Base-by-base conservation (phyloP, 208 protist genomes). In the Crithidia thermophila region DNA sequence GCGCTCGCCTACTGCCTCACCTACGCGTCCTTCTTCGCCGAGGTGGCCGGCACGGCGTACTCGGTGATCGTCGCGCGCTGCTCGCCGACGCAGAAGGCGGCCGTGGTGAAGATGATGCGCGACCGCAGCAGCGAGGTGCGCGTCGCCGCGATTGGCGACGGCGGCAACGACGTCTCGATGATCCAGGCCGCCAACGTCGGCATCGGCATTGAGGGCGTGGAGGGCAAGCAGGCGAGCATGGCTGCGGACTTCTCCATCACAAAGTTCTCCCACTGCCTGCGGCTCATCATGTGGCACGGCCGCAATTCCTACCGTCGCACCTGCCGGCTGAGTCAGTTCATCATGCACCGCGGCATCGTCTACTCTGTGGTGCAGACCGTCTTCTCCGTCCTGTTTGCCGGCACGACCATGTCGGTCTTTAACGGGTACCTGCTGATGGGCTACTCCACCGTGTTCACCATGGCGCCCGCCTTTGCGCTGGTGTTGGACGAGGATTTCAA, bases 121-220 rank as follows among this genome's bases (percentile, higher is more conserved):
- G 79, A 89, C 56, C 73, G 72, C 21, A 43, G 42, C 23, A 46
- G 56, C 42, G 75, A 37, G 6, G 79, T 88, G 27, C 85, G 94
- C 36, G 94, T 93, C 50, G 81, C 92, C 30, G 98, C 98, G 2
- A 99, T 99, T 57, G 98, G 98, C 25, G 98, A 99, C 81, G 98
- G 98, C 50, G 98, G 97, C 52, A 99, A 99, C 77, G 98, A 99
- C 69, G 98, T 99, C 3, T 81, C 82, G 9, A 99, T 99, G 98
- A 97, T 95, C 59, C 73, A 87, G 37, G 94, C 90, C 2, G 96
- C 97, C 37, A 88, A 99, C 73, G 94, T 98, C n/a, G 97, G 98
- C 39, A 87, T 99, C 43, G 98, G 98, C 33, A 98, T 99, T 67
- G 98, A 98, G 36, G 98, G 98, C 16, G 97, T 98, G 68, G 98